Percentiles rank a stretch among this genome's conserved stretches.
These are phyloP conservation scores for Eragrostis tef DNA, from an alignment of 202 grass and related monocot species.

Conservation along the genomic window DNA sequence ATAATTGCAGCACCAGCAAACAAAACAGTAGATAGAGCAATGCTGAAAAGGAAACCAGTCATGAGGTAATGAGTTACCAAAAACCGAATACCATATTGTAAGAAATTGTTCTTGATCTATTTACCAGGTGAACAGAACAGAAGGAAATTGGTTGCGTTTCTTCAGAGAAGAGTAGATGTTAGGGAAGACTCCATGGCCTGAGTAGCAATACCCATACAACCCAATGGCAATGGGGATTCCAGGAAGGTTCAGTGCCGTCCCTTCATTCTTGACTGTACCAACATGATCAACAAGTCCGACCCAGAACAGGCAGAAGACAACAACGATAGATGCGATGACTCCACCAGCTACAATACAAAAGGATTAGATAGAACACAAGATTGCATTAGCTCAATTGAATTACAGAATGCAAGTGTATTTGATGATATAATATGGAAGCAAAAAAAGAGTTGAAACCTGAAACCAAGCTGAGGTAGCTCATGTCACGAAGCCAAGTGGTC, in stretches of 20 bases:
- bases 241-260: slow-evolving; percentile 61
- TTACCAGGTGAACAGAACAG: slow-evolving; percentile 78
- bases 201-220: slow-evolving; percentile 87
- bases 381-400: neutral
- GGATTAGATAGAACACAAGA: slow-evolving; percentile 20
- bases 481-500: slow-evolving; percentile 88
- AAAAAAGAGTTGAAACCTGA: slow-evolving; percentile 57
- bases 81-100: neutral
- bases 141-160: slow-evolving; percentile 67
- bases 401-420: neutral
- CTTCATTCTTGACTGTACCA: slow-evolving; percentile 65
- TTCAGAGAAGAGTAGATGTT: slow-evolving; percentile 95
- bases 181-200: slow-evolving; percentile 89
- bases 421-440: neutral
- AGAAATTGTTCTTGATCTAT: neutral
- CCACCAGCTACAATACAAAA: slow-evolving; percentile 64
- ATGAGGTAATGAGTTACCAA: slow-evolving; percentile 12
- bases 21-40: slow-evolving; percentile 63
- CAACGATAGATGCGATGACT: slow-evolving; percentile 76
- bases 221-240: slow-evolving; percentile 89
- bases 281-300: slow-evolving; percentile 73
- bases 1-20: slow-evolving; percentile 62
- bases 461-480: slow-evolving; percentile 81
- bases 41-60: slow-evolving; percentile 51
- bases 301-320: slow-evolving; percentile 78